Evolutionary conservation across 495 filamentous ascomycete genomes (phyloP), one percentile per base, ranked within the genome.

Genomic region (Aspergillus biplanus): DNA sequence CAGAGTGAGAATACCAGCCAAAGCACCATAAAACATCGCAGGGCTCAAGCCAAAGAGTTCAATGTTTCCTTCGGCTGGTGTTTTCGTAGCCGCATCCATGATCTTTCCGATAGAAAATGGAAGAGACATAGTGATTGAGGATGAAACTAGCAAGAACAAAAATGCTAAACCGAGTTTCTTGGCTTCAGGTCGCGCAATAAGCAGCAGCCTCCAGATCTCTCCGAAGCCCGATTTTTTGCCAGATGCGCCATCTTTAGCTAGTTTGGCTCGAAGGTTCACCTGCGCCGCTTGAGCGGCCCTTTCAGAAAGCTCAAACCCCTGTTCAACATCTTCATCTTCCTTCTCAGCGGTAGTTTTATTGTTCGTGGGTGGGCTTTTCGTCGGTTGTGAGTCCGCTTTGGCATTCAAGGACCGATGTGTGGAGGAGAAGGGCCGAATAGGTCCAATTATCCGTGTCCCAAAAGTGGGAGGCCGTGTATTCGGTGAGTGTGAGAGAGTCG

Each of bases 41-140:
- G 89, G 74, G 50, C 87, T 87, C 60, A 94, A 69, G 6, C 92
- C 92, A 69, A 95, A 92, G 4, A 96, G 80, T 59, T 78, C 70
- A 39, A 70, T 72, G 52, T 77, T 81, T 5, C 78, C 84, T 49
- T 85, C 79, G 27, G 74, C 68, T 1, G 58, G 77, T 59, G 63
- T 80, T 75, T 73, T 89, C 0, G 90, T 92, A 33, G 92, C 91
- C 46, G 91, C 83, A 76, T 99, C 96, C 72, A 99, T 83, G 56
- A 99, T 95, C 75, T 91, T 93, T 31, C 95, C 95, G 65, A 99
- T 96, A 0, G 93, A 96, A 68, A 97, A 94, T 16, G 95, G 95
- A 59, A 99, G 91, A 6, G 92, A 91, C 87, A 98, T 96, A 34
- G 92, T 95, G 63, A 99, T 91, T 35, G 85, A 80, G 6, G 93